A percentile compares a stretch with the other conserved stretches of the same genome.
Conservation (phyloP, 108 stramenopile species). For the Asterionellopsis glacialis region DNA sequence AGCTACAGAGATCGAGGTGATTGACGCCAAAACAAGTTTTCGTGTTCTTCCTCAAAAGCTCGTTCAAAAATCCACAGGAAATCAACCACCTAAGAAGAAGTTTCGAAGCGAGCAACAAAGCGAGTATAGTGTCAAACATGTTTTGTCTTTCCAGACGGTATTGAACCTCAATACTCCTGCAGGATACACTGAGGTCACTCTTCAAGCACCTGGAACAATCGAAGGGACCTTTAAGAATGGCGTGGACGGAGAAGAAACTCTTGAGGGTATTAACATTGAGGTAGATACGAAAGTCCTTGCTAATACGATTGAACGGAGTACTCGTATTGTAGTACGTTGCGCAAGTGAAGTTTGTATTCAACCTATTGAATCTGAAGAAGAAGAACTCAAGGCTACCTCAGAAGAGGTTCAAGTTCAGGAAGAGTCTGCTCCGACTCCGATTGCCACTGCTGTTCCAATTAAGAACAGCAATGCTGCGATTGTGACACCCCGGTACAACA, state of each 20-base stretch:
- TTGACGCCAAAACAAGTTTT: constrained; percentile 61
- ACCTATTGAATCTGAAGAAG: background rate
- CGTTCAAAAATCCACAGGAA: constrained; percentile 5
- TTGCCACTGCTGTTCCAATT: background rate
- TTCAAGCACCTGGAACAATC: constrained; percentile 75
- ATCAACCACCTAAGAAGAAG: constrained; percentile 11
- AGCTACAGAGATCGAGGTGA: constrained; percentile 36
- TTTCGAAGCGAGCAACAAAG: constrained; percentile 21
- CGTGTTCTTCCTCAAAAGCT: constrained; percentile 42
- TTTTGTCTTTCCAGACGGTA: constrained; percentile 35
- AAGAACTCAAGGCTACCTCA: background rate
- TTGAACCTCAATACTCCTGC: constrained; percentile 52
- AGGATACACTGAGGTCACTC: constrained; percentile 49
- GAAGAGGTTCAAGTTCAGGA: background rate
- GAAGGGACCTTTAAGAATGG: constrained; percentile 56
- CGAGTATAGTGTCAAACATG: constrained; percentile 40
- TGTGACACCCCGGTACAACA: constrained; percentile 21
- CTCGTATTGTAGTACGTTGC: constrained; percentile 62
- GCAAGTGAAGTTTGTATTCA: constrained; percentile 49
- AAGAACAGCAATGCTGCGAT: constrained; percentile 14
- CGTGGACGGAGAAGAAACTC: constrained; percentile 29
- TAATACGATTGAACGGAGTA: constrained; percentile 68
- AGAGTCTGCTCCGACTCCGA: background rate
- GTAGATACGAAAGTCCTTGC: constrained; percentile 77
- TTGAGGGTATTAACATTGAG: constrained; percentile 54